These are phyloP conservation scores for Amauroascus verrucosus DNA, from an alignment of 2,329 filamentous ascomycete species.

Conservation along the genomic window DNA sequence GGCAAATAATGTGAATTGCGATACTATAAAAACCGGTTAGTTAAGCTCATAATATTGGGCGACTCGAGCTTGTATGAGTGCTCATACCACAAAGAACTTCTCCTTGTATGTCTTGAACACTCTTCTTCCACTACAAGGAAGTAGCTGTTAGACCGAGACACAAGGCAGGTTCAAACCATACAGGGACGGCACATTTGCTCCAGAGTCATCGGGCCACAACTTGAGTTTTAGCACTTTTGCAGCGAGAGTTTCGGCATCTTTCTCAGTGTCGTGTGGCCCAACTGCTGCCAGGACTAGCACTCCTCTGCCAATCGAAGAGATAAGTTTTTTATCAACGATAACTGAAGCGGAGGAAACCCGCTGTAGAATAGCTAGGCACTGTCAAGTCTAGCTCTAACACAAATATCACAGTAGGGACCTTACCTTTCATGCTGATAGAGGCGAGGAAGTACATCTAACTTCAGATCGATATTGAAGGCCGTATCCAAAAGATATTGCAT, in stretches of 20 bases:
- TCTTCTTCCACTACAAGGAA: conserved; percentile 67
- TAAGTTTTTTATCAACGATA: conserved; percentile 78
- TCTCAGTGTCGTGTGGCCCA: conserved; percentile 78
- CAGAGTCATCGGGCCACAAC: conserved; percentile 76
- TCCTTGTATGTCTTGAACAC: conserved; percentile 74
- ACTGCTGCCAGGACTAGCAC: conserved; percentile 86
- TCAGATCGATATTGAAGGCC: too few species aligned
- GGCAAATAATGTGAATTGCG: conserved; percentile 89
- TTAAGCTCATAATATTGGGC: background rate
- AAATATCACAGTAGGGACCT: conserved; percentile 4
- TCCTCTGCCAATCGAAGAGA: conserved; percentile 85
- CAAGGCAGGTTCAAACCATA: background rate
- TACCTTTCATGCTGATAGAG: conserved; percentile 34
- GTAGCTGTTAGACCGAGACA: conserved; percentile 13
- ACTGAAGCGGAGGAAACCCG: conserved; percentile 91
- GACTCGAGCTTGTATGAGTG: background rate
- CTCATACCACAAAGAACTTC: conserved; percentile 83
- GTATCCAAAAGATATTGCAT: too few species aligned
- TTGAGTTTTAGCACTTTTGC: conserved; percentile 80
- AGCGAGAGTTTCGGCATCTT: conserved; percentile 75
- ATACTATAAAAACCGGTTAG: conserved; percentile 49
- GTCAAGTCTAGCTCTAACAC: background rate
- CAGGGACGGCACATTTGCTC: conserved; percentile 46
- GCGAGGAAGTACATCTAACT: too few species aligned
- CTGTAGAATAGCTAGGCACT: conserved; percentile 67